Percentiles rank a stretch among this genome's conserved stretches.
phyloP scores from a whole-genome alignment of 257 asterid species.

The Anisodus tanguticus region DNA sequence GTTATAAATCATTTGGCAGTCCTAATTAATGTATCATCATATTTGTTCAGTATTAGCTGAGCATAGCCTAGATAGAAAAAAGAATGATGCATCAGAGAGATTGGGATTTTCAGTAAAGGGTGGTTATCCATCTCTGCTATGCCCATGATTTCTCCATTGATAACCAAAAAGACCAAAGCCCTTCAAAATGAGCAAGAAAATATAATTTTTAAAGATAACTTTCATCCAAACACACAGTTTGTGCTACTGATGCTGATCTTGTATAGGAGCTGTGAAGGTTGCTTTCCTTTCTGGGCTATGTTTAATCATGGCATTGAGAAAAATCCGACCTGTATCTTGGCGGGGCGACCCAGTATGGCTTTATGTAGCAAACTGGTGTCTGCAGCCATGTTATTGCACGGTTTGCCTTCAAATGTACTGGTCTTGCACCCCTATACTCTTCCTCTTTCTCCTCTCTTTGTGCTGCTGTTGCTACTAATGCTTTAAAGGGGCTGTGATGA shows the following conservation, averaged over 20 bases:
- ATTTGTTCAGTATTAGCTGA: no score
- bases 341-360: neutral
- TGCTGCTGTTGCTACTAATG: no score
- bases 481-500: neutral
- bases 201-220: no score
- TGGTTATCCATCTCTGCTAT: neutral
- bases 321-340: neutral
- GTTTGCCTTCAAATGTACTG: no score
- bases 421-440: no score
- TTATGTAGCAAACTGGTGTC: conserved; percentile 16
- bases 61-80: no score
- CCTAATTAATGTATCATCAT: neutral
- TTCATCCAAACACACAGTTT: no score
- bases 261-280: neutral
- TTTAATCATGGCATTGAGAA: neutral
- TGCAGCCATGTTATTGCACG: neutral
- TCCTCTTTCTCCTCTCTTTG: no score
- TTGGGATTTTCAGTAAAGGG: neutral
- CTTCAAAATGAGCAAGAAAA: no score
- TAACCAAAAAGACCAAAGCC: neutral
- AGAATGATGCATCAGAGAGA: neutral
- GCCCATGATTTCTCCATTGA: neutral
- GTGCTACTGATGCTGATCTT: no score
- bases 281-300: neutral
- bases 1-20: neutral